Evolutionary conservation across 345 rosid genomes (phyloP), one percentile per base, ranked within the genome.

Genomic region (Dimocarpus longan): DNA sequence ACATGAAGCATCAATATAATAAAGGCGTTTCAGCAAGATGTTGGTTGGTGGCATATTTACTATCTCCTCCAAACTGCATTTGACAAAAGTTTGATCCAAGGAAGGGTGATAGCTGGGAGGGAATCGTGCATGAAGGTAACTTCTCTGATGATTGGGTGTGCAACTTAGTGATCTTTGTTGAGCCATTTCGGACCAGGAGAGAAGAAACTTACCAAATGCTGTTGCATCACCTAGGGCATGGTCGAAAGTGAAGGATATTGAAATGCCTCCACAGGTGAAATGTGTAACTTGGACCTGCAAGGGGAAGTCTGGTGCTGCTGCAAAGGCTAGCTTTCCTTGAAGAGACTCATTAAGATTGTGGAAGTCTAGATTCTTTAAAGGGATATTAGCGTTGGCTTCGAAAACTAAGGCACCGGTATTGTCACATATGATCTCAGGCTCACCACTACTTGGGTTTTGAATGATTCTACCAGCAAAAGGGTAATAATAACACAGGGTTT

Each of bases 151-250:
- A 76, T 95, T 90, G 2, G 97, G 94, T 18, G 77, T 68, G 85
- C 91, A 89, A 32, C 95, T 89, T 44, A 90, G 65, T 8, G 92
- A 81, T 85, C 85, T 81, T 18, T 85, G 81, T 75, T 76, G 90
- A 28, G 97, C 86, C 80, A 90, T 81, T 82, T 90, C 91, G 13
- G 95, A 91, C 97, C 97, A 93, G 1, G 86, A 85, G 46, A 83
- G 54, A 60, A 93, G 90, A 82, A 93, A 93, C 44, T 86, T 89
- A 3, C 88, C 86, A 15, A 95, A 92, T 68, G 98, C 80, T 78
- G 80, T 84, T 8, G 97, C 97, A 37, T 95, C 97, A 1, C 98
- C 97, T 10, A 95, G 90, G 57, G 95, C 96, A 76, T 95, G 97
- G 79, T 93, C 95, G 48, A 95, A 95, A 66, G 93, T 90, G 86